Evolutionary conservation across 1,284 basidiomycete genomes (phyloP), one percentile per base, ranked within the genome.

Genomic region (Ustilago hordei): DNA sequence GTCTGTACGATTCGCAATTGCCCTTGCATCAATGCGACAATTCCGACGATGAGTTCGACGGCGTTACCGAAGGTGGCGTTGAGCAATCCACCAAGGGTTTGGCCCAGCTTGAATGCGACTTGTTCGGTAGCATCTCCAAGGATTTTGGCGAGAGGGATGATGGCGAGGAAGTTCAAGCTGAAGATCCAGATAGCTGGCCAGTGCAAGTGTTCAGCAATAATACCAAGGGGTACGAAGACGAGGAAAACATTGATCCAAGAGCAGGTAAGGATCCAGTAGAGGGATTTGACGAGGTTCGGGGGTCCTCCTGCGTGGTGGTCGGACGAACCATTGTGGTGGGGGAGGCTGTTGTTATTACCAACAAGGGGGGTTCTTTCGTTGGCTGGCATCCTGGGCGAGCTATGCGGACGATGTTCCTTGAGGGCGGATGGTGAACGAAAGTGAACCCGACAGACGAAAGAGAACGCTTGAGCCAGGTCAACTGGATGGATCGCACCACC

Each of bases 11-110:
- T 85, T 13, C 84, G 69, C 45, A 85, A 69, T 69, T 85, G 82
- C 23, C 93, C 91, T 89, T 94, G 93, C 43, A 92, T 83, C 28
- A 95, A 88, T 7, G 95, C 95, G 50, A 93, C 93, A 72, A 97
- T 89, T 28, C 82, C 84, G 15, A 86, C 84, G 60, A 86, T 86
- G 48, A 86, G 75, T 63, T 86, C 84, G 63, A 86, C 84, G 7
- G 84, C 84, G 55, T 86, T 86, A 34, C 82, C 83, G 47, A 84
- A 84, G n/a, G 84, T 86, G 11, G 84, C 84, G 53, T 86, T 86
- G 19, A 85, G 64, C 53, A 86, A 72, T 32, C 84, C 84, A 28
- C 84, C 84, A 31, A 86, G 60, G 12, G 84, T 85, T 47, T 83
- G 77, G 13, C 84, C 84, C 38, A 85, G 68, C 17, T 77, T 78